These are phyloP conservation scores for Pleoardoris graminearum DNA, from an alignment of 2,329 filamentous ascomycete species.

Conservation along the genomic window DNA sequence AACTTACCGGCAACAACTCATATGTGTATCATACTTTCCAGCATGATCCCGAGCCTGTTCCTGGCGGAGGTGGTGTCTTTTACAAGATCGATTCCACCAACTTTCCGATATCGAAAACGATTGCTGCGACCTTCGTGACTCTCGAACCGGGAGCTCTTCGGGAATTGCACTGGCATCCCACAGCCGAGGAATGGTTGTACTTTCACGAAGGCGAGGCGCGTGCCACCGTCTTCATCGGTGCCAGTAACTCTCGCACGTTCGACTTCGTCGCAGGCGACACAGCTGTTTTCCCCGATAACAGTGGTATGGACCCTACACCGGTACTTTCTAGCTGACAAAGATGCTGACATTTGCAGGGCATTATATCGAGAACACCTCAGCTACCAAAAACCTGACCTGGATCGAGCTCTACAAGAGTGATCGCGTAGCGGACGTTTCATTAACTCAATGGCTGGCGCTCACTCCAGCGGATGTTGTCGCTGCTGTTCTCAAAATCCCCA, in stretches of 20 bases:
- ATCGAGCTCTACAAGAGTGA: conserved; percentile 72
- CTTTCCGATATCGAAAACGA: conserved; percentile 67
- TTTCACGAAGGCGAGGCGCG: conserved; percentile 66
- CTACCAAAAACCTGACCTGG: conserved; percentile 66
- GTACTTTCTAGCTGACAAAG: background rate
- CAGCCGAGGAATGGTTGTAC: conserved; percentile 72
- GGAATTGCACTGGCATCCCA: conserved; percentile 73
- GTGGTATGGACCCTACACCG: conserved; percentile 42
- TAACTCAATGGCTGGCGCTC: conserved; percentile 71
- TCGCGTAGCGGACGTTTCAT: conserved; percentile 65
- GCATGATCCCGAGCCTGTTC: conserved; percentile 60
- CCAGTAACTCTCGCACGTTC: conserved; percentile 64
- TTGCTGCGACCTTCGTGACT: conserved; percentile 66
- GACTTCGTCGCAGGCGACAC: conserved; percentile 70
- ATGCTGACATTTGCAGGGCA: conserved; percentile 49
- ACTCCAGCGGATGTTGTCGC: conserved; percentile 67
- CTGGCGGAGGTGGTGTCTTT: conserved; percentile 64
- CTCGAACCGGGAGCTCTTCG: conserved; percentile 65
- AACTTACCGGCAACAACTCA: conserved; percentile 60
- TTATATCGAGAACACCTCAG: conserved; percentile 70
- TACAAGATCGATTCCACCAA: conserved; percentile 68
- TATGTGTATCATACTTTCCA: conserved; percentile 65
- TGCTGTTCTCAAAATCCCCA: conserved; percentile 61
- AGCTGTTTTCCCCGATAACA: conserved; percentile 69
- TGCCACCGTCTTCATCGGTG: conserved; percentile 68